Evolutionary conservation across 192 early-diverging fungal genomes (phyloP).

Genomic region (Gonapodya sp.): DNA sequence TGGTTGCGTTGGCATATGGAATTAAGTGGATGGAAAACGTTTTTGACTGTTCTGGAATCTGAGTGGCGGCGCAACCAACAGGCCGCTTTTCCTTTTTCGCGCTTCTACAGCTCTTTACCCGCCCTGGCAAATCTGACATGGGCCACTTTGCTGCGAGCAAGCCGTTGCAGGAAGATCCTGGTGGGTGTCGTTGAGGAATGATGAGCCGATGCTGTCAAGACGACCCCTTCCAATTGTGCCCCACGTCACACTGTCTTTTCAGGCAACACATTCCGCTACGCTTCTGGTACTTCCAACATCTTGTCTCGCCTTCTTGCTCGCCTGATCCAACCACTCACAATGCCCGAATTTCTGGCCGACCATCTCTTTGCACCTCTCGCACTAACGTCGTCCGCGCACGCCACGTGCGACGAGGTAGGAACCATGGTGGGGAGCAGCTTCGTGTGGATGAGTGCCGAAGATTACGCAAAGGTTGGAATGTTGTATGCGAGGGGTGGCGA

Average conservation of each 20-base stretch:
- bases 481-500: not conserved
- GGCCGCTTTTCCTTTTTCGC: too few species aligned
- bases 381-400: not conserved
- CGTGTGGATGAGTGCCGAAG: not conserved
- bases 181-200: too few species aligned
- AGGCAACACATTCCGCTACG: not conserved
- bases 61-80: too few species aligned
- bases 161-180: not conserved
- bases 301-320: not conserved
- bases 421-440: not conserved
- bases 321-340: not conserved
- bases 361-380: not conserved
- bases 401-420: not conserved
- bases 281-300: slow-evolving; percentile 8
- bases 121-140: not conserved
- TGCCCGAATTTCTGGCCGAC: not conserved
- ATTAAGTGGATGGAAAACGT: too few species aligned
- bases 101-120: not conserved
- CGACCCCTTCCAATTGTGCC: not conserved
- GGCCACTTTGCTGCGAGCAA: not conserved
- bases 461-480: not conserved
- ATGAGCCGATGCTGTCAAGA: too few species aligned
- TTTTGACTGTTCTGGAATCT: too few species aligned
- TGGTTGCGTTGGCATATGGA: too few species aligned
- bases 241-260: not conserved